These are phyloP conservation scores for Saccharum spontaneum DNA, from an alignment of 176 grass and related monocot genomes.

Conservation along the genomic window DNA sequence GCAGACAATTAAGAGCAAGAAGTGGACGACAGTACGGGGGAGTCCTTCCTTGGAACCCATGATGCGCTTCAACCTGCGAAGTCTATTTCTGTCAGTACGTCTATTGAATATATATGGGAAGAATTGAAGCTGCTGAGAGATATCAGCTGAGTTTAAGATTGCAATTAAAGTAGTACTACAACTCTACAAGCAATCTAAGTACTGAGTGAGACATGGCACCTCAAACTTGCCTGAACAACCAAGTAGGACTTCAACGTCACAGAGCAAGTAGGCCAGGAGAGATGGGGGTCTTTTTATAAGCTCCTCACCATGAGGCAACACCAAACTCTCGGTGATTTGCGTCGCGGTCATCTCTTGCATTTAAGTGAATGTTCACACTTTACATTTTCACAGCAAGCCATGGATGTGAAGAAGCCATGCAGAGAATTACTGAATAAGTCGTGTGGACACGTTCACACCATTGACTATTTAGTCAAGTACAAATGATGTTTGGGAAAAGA, in stretches of 20 bases:
- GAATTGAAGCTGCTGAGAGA: neutral
- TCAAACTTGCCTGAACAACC: neutral
- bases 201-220: neutral
- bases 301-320: neutral
- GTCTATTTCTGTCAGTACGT: neutral
- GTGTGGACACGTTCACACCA: too few species aligned
- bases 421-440: neutral
- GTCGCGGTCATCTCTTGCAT: neutral
- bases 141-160: neutral
- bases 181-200: too few species aligned
- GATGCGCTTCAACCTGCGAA: neutral
- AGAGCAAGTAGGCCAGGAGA: neutral
- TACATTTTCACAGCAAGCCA: neutral
- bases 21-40: neutral
- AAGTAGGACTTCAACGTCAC: neutral
- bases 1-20: conserved; percentile 2
- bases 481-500: too few species aligned
- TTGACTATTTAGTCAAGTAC: too few species aligned
- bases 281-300: neutral
- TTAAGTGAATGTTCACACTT: neutral
- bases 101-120: neutral
- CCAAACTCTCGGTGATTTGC: neutral
- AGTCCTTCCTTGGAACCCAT: neutral
- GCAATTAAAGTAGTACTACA: neutral
- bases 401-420: neutral